phyloP scores from a whole-genome alignment of 2,329 filamentous ascomycete genomes.

The Cercospora sp. region DNA sequence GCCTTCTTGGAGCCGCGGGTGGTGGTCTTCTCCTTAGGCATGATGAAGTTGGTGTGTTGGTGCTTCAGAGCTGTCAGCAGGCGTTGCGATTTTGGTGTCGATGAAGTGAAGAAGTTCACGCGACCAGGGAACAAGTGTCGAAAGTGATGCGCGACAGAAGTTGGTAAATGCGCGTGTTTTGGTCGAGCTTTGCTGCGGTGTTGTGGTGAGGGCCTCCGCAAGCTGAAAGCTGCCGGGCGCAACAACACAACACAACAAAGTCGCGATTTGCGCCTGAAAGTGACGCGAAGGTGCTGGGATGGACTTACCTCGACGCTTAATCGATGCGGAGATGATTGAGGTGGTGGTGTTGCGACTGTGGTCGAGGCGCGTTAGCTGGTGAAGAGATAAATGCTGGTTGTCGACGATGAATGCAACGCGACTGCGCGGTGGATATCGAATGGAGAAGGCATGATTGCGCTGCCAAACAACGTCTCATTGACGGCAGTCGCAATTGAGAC shows the following conservation, averaged over 20 bases:
- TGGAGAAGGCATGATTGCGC: constrained; percentile 16
- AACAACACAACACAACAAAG: constrained; percentile 26
- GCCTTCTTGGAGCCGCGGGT: constrained; percentile 59
- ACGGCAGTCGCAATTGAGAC: constrained; percentile 3
- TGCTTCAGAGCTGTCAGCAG: constrained; percentile 18
- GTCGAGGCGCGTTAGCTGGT: constrained; percentile 5
- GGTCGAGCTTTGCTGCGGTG: constrained; percentile 11
- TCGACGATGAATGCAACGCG: constrained; percentile 15
- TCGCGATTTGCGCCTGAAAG: constrained; percentile 17
- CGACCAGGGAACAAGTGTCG: constrained; percentile 16
- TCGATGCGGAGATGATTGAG: constrained; percentile 13
- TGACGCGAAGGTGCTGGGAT: constrained; percentile 11
- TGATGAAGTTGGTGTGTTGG: constrained; percentile 43
- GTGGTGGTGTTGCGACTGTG: constrained; percentile 14
- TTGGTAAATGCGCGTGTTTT: constrained; percentile 16
- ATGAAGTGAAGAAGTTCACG: constrained; percentile 11
- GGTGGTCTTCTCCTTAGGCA: constrained; percentile 68
- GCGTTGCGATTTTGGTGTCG: background rate
- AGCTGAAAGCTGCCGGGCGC: constrained; percentile 28
- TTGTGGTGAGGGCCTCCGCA: constrained; percentile 11
- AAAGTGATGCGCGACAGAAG: constrained; percentile 11
- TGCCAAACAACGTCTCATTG: constrained; percentile 14
- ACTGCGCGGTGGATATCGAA: constrained; percentile 4
- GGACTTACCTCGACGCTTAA: constrained; percentile 24
- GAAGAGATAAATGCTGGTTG: constrained; percentile 16